Evolutionary conservation across 2,329 filamentous ascomycete genomes (phyloP), one percentile per base, ranked within the genome.

Genomic region (Metarhizium robertsii): DNA sequence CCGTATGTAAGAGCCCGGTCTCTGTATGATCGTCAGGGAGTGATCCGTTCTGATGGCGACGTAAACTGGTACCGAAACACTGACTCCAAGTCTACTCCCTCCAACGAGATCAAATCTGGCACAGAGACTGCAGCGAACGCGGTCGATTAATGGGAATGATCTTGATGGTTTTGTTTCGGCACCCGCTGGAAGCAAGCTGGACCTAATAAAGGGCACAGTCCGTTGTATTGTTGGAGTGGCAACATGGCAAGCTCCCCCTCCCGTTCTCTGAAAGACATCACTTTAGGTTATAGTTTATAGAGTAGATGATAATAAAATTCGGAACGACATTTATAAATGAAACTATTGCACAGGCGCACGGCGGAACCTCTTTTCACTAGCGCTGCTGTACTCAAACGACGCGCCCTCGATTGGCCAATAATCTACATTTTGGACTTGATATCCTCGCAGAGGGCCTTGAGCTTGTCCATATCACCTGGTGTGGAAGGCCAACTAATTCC

Each of bases 361-460:
- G 14, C 42, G n/a, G n/a, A 6, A 10, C 16, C n/a, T 6, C 7
- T 45, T 18, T 16, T 18, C 10, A 43, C 7, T 45, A 8, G n/a
- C 42, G 20, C 42, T 10, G n/a, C 42, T 8, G 8, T 14, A 20
- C 42, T 16, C 42, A 7, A 20, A 42, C n/a, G 38, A 20, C n/a
- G 18, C 18, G 16, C 6, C 42, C 30, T 40, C 38, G 11, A n/a
- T 46, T 38, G 14, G 49, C 3, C 36, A 40, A 59, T 49, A 46
- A 16, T 42, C 71, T 78, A 96, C 80, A 97, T 92, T 79, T 91
- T 96, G 16, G 86, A 74, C 81, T 95, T 95, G 67, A 99, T 78
- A 55, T 95, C 88, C 70, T 92, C 90, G 59, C 81, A 79, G 58
- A 95, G 75, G 60, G 81, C 83, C 79, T 92, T 89, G 64, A 99